Conservation (phyloP, 495 filamentous ascomycete genomes). For the Penicillium robsamsonii region DNA sequence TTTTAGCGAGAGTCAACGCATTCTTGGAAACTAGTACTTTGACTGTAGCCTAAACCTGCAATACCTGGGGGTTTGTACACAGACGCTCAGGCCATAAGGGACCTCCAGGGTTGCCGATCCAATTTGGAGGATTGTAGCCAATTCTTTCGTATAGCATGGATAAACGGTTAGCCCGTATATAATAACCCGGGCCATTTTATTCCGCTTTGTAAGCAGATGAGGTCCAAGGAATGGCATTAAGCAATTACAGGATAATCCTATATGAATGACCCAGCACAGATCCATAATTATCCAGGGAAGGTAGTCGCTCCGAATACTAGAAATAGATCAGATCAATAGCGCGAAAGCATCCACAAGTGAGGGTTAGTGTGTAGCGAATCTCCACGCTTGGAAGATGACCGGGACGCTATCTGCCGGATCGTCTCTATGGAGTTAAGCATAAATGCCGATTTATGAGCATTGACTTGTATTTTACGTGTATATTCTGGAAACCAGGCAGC, state of each 20-base stretch:
- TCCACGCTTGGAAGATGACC: background rate
- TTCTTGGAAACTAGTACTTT: background rate
- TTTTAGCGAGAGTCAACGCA: background rate
- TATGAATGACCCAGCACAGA: background rate
- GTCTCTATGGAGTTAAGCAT: constrained; percentile 9
- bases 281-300: background rate
- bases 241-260: background rate
- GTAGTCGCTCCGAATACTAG: background rate
- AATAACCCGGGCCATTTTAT: background rate
- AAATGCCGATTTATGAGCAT: background rate
- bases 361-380: background rate
- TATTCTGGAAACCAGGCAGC: constrained; percentile 10
- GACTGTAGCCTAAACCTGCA: background rate
- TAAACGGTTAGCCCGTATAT: no score
- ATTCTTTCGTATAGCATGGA: no score
- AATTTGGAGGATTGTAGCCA: background rate
- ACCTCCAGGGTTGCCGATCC: no score
- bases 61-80: background rate
- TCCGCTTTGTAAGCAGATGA: background rate
- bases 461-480: constrained; percentile 12
- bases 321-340: constrained; percentile 11
- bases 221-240: background rate
- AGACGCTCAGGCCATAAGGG: background rate
- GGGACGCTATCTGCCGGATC: constrained; percentile 5
- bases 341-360: background rate